Percentiles rank a stretch among this genome's conserved stretches.
Conservation (phyloP, 805 yeast genomes). For the Wickerhamomyces chaumierensis region DNA sequence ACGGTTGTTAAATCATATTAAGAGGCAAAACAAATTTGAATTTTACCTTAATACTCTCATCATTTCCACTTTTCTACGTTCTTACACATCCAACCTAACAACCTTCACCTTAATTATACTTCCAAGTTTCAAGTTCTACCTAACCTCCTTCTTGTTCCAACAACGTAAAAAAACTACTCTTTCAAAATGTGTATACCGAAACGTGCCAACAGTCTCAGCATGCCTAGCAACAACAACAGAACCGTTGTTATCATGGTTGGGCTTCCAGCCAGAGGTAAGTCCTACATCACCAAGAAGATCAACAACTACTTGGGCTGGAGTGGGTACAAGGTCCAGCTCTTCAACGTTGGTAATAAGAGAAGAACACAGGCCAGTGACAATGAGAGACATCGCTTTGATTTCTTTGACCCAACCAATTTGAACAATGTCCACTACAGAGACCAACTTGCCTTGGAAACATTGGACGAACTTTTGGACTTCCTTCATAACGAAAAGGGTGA, state of each 20-base stretch:
- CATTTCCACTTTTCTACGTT: too few relatives aligned
- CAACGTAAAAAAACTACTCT: background rate
- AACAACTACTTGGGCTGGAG: slow-evolving; percentile 54
- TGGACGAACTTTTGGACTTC: slow-evolving; percentile 25
- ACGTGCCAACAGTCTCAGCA: background rate
- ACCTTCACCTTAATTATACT: too few relatives aligned
- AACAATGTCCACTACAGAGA: slow-evolving; percentile 29
- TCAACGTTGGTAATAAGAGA: slow-evolving; percentile 62
- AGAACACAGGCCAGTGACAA: slow-evolving; percentile 19
- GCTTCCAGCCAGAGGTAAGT: slow-evolving; percentile 63
- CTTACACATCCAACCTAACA: too few relatives aligned
- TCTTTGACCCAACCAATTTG: slow-evolving; percentile 28
- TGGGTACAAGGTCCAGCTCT: slow-evolving; percentile 51
- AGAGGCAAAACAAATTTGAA: too few relatives aligned
- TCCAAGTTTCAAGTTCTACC: too few relatives aligned
- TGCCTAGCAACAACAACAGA: slow-evolving; percentile 19
- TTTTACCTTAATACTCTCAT: too few relatives aligned
- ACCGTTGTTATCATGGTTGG: slow-evolving; percentile 65
- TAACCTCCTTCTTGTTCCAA: too few relatives aligned
- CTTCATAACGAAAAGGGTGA: slow-evolving; percentile 25
- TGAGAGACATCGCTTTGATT: slow-evolving; percentile 11
- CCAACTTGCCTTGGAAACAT: slow-evolving; percentile 34
- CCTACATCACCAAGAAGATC: slow-evolving; percentile 55
- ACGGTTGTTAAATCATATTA: too few relatives aligned
- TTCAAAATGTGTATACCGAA: slow-evolving; percentile 1